A percentile compares a stretch with the other conserved stretches of the same genome.
phyloP scores from a whole-genome alignment of 192 early-diverging fungal species.

The Chytriomyces sp. region DNA sequence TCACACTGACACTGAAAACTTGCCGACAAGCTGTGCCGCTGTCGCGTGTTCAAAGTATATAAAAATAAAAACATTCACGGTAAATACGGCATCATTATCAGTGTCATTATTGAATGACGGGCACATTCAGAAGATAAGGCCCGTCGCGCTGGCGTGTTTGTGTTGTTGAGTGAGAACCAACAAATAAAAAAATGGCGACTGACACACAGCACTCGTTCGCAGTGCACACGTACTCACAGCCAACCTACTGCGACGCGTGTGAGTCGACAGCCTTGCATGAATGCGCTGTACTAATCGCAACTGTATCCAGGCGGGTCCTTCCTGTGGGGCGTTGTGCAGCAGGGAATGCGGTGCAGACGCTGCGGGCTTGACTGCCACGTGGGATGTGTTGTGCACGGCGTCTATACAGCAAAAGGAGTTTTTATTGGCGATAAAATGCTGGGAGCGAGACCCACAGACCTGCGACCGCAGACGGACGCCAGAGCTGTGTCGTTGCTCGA shows the following conservation, averaged over 20 bases:
- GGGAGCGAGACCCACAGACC: neutral
- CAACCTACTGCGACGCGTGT: slow-evolving; percentile 74
- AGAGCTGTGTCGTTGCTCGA: slow-evolving; percentile 18
- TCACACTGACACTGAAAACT: neutral
- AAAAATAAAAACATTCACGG: too few relatives aligned
- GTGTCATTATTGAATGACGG: too few relatives aligned
- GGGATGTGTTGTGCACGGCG: neutral
- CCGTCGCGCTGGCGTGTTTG: too few relatives aligned
- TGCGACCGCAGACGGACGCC: too few relatives aligned
- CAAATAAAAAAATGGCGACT: too few relatives aligned
- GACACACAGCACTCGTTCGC: slow-evolving; percentile 54
- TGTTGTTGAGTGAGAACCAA: too few relatives aligned
- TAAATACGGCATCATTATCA: too few relatives aligned
- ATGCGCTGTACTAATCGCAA: neutral
- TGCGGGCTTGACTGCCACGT: slow-evolving; percentile 33
- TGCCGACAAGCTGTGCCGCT: neutral
- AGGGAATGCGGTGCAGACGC: slow-evolving; percentile 61
- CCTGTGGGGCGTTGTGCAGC: slow-evolving; percentile 74
- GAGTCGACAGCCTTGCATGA: slow-evolving; percentile 15
- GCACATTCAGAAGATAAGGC: too few relatives aligned
- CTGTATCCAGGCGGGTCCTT: slow-evolving; percentile 44
- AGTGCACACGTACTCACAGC: slow-evolving; percentile 59
- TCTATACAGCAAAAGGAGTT: neutral
- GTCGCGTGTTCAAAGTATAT: neutral
- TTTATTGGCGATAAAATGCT: neutral